phyloP scores from a whole-genome alignment of 2,329 filamentous ascomycete species.

The Ambrosiella xylebori region DNA sequence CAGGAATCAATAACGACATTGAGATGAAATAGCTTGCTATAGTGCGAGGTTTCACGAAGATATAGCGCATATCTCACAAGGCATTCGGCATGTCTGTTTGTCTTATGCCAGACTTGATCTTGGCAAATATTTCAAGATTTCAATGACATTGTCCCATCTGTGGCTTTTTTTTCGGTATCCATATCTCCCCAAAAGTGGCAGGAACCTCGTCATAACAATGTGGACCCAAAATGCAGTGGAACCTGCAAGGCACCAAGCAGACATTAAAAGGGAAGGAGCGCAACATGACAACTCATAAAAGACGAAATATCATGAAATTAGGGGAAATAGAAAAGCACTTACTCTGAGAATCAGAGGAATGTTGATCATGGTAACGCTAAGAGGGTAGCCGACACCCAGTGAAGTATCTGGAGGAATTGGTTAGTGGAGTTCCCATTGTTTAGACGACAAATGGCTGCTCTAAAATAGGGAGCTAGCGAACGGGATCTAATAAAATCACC shows the following conservation, averaged over 20 bases:
- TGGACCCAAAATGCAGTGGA: background rate
- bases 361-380: constrained; percentile 16
- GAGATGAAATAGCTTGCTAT: background rate
- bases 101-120: too few relatives aligned
- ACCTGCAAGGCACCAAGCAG: background rate
- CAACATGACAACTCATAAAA: background rate
- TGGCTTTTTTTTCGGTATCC: too few relatives aligned
- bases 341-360: constrained; percentile 15
- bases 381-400: constrained; percentile 17
- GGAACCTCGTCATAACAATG: background rate
- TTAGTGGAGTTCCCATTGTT: background rate
- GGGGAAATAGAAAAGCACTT: background rate
- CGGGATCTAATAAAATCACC: background rate
- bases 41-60: too few relatives aligned
- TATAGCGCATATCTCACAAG: too few relatives aligned
- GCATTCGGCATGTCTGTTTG: too few relatives aligned
- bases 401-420: constrained; percentile 14
- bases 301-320: background rate
- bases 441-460: background rate
- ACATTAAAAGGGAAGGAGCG: background rate
- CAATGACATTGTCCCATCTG: too few relatives aligned
- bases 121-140: too few relatives aligned
- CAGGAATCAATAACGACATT: background rate
- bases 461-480: background rate
- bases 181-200: background rate